A percentile compares a stretch with the other conserved stretches of the same genome.
Conservation (phyloP, 495 filamentous ascomycete genomes). For the Aspergillus haitiensis region DNA sequence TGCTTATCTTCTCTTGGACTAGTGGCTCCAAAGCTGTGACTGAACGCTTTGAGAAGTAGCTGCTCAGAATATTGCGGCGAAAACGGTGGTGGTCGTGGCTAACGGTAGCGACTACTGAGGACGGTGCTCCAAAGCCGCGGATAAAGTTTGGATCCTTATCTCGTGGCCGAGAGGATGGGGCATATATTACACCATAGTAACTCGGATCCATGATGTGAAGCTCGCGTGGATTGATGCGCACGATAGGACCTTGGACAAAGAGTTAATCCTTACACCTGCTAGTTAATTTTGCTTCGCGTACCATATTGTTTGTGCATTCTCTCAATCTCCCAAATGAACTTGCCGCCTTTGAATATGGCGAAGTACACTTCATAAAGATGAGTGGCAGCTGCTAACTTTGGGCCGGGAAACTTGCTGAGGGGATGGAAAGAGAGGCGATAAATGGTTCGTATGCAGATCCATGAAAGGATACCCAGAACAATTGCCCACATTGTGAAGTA, state of each 20-base stretch:
- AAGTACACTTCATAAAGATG: conserved; percentile 53
- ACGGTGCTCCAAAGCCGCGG: conserved; percentile 21
- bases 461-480: no score
- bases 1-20: not conserved
- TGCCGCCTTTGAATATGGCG: conserved; percentile 42
- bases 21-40: conserved; percentile 13
- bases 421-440: conserved; percentile 55
- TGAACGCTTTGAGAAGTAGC: conserved; percentile 31
- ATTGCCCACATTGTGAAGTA: no score
- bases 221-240: conserved; percentile 54
- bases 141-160: conserved; percentile 29
- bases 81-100: conserved; percentile 27
- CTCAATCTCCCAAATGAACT: conserved; percentile 45
- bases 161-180: conserved; percentile 23
- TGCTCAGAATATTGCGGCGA: conserved; percentile 27
- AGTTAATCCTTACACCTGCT: no score
- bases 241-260: conserved; percentile 46
- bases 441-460: conserved; percentile 16
- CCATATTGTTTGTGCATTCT: conserved; percentile 51
- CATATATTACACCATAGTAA: conserved; percentile 40
- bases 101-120: conserved; percentile 23
- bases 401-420: conserved; percentile 47
- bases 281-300: conserved; percentile 14
- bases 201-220: conserved; percentile 43
- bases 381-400: conserved; percentile 48